Evolutionary conservation across 2,329 filamentous ascomycete genomes (phyloP).

Genomic region (Alternaria atra): DNA sequence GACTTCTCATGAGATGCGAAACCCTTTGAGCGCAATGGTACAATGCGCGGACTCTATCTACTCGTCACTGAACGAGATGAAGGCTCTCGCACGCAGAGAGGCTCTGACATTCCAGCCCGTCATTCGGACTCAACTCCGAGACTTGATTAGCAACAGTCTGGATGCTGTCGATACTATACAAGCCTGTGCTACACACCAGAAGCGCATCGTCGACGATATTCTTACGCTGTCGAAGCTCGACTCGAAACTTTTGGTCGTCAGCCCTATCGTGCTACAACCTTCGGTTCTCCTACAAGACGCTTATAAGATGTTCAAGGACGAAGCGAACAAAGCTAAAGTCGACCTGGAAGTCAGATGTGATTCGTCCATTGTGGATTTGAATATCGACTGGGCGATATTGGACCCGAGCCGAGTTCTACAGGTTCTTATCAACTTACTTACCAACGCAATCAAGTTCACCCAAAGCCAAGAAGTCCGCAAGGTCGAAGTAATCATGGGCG

Average conservation of each 20-base stretch:
- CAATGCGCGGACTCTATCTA: constrained; percentile 36
- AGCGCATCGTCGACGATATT: constrained; percentile 40
- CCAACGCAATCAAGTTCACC: constrained; percentile 48
- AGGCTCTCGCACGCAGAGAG: neutral
- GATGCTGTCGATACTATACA: constrained; percentile 38
- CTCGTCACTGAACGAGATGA: constrained; percentile 13
- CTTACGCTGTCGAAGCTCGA: constrained; percentile 32
- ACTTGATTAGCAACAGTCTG: constrained; percentile 10
- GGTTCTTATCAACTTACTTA: constrained; percentile 43
- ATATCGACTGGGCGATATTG: constrained; percentile 23
- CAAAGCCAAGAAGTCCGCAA: constrained; percentile 12
- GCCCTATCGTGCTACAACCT: constrained; percentile 27
- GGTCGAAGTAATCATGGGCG: constrained; percentile 14
- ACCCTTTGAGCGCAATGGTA: constrained; percentile 39
- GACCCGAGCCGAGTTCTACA: constrained; percentile 29
- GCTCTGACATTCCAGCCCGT: neutral
- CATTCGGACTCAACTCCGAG: constrained; percentile 9
- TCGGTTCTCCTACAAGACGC: constrained; percentile 25
- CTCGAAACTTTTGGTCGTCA: constrained; percentile 33
- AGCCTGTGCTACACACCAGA: constrained; percentile 41
- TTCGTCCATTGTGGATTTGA: constrained; percentile 16
- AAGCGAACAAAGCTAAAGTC: constrained; percentile 25
- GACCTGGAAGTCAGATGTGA: constrained; percentile 18
- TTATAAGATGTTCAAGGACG: constrained; percentile 35
- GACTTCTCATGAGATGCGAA: constrained; percentile 40